A percentile compares a stretch with the other conserved stretches of the same genome.
Evolutionary conservation across 768 basidiomycete genomes (phyloP).

Genomic region (Lactarius quietus): DNA sequence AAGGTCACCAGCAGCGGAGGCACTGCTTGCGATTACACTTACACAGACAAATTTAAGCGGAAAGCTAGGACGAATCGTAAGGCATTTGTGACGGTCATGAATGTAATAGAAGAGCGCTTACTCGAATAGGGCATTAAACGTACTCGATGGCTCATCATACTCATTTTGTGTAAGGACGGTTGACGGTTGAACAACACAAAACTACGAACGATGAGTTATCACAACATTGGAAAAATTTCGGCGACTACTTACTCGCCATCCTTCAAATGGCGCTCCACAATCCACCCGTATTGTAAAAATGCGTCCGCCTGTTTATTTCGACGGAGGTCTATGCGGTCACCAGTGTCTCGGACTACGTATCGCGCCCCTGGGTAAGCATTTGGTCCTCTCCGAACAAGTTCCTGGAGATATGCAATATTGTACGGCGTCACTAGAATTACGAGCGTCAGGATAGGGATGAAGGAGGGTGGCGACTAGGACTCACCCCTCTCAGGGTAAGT

Average conservation of each 20-base stretch:
- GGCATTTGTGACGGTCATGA: slow-evolving; percentile 5
- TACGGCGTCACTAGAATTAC: slow-evolving; percentile 80
- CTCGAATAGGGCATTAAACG: slow-evolving; percentile 98
- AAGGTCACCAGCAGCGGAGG: slow-evolving; percentile 31
- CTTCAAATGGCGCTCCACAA: slow-evolving; percentile 95
- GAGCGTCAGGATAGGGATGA: slow-evolving; percentile 16
- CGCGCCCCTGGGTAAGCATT: slow-evolving; percentile 93
- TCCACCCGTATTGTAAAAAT: slow-evolving; percentile 96
- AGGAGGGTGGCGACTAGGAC: slow-evolving; percentile 24
- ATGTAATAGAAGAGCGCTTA: slow-evolving; percentile 40
- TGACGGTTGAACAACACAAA: slow-evolving; percentile 97
- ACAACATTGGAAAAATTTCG: background rate
- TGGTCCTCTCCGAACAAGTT: slow-evolving; percentile 92
- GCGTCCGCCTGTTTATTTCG: slow-evolving; percentile 96
- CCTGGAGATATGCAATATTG: slow-evolving; percentile 91
- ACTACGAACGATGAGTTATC: slow-evolving; percentile 38
- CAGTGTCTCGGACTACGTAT: slow-evolving; percentile 95
- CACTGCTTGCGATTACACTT: slow-evolving; percentile 39
- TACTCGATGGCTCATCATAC: slow-evolving; percentile 99
- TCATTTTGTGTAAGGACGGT: slow-evolving; percentile 98
- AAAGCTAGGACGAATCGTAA: slow-evolving; percentile 59
- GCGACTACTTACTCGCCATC: slow-evolving; percentile 88
- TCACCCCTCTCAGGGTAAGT: slow-evolving; percentile 95
- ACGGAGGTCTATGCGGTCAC: slow-evolving; percentile 93
- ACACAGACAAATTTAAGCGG: slow-evolving; percentile 97